Percentiles rank a stretch among this genome's conserved stretches.
These are phyloP conservation scores for Funneliformis caledonium DNA, from an alignment of 371 early-diverging fungal genomes.

Conservation along the genomic window DNA sequence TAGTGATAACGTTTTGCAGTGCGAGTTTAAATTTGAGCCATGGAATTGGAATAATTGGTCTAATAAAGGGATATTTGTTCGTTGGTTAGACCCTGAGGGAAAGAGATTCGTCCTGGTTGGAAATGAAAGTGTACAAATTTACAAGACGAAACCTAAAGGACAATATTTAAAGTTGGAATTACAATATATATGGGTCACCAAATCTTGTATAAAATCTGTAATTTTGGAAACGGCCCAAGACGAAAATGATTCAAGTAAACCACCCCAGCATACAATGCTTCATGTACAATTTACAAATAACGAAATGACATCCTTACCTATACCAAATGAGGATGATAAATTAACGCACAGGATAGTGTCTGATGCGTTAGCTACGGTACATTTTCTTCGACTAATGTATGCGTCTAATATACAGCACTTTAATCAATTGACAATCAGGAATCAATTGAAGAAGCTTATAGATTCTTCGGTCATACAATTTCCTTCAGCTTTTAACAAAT, in stretches of 20 bases:
- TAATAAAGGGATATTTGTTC: neutral
- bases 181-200: constrained; percentile 11
- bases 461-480: neutral
- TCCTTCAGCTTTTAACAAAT: constrained; percentile 4
- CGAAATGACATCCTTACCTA: neutral
- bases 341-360: neutral
- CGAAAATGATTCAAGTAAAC: neutral
- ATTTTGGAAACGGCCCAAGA: neutral
- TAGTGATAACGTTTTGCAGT: neutral
- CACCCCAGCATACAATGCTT: neutral
- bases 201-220: neutral
- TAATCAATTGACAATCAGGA: neutral
- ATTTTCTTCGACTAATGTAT: neutral
- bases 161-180: neutral
- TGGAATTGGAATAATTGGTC: neutral
- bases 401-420: neutral
- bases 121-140: constrained; percentile 15
- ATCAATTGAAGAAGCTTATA: constrained; percentile 10
- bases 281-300: constrained; percentile 5
- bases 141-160: constrained; percentile 1
- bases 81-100: neutral
- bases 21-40: constrained; percentile 10
- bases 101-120: neutral
- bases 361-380: neutral
- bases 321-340: neutral